Base-by-base conservation (phyloP, 768 basidiomycete species). In the Suillus subalutaceus region DNA sequence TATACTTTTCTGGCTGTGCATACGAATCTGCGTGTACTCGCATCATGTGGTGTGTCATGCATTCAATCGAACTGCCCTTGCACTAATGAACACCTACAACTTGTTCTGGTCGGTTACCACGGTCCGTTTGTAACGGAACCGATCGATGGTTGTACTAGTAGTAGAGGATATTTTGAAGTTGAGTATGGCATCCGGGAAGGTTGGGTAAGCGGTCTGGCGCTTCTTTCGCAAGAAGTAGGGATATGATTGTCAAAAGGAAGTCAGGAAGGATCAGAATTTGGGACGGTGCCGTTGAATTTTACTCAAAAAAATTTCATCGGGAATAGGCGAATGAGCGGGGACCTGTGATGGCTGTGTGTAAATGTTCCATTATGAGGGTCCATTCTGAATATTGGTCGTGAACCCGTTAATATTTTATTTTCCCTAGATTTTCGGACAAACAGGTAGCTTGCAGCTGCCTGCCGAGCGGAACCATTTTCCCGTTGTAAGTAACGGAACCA, bases 341-440 rank as follows among this genome's bases (percentile, higher is more conserved):
- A 77, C 76, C 76, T 77, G 69, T 67, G 73, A 77, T 70, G 76
- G 76, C 76, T 77, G 76, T 77, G 76, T 77, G 75, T 73, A 75
- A 65, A 76, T 74, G 75, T 32, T 55, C 53, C 53, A 55, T 55
- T 55, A 55, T 56, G 55, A 56, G 35, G 52, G 26, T 26, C 37
- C 53, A 55, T 52, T 48, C n/a, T 26, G 2, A 52, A 52, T 26
- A 26, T 26, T 26, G 26, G 71, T 63, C 63, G 63, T 73, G 63
- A 69, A 57, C 59, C 48, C 62, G 65, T 69, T 69, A 71, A 46
- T 46, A 37, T 37, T 37, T 37, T 44, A 71, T 26, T 37, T 63
- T 6, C 35, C 41, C 65, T 57, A 65, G 40, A 44, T 56, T 67
- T 69, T 66, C 55, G 8, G 20, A 55, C 73, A 61, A 66, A 66